Evolutionary conservation across 169 alveolate species (phyloP).

Genomic region (Eimeria maxima): DNA sequence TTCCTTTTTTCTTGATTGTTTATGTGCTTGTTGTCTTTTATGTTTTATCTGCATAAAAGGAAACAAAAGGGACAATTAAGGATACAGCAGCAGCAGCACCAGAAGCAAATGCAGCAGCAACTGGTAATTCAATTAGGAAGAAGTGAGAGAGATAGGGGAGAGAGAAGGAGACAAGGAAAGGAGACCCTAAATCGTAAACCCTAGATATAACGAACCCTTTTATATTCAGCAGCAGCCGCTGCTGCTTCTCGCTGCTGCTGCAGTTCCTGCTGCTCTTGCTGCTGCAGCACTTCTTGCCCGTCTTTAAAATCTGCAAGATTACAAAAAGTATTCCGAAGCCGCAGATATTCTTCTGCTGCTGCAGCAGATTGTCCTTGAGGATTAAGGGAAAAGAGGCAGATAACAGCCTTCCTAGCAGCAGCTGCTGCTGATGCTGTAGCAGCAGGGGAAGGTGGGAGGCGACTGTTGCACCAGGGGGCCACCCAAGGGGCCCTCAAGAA

Average conservation of each 20-base stretch:
- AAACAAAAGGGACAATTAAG: background rate
- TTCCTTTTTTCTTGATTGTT: constrained; percentile 17
- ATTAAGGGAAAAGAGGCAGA: too few species aligned
- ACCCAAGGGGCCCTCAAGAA: constrained; percentile 2
- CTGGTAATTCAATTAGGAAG: background rate
- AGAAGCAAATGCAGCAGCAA: background rate
- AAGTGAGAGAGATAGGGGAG: background rate
- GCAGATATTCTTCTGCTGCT: constrained; percentile 31
- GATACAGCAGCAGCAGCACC: background rate
- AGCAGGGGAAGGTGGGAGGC: constrained; percentile 2
- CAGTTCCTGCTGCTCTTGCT: constrained; percentile 3
- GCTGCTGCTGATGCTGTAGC: background rate
- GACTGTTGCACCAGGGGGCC: background rate
- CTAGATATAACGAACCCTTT: background rate
- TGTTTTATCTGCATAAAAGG: background rate
- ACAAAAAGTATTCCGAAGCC: background rate
- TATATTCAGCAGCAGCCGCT: background rate
- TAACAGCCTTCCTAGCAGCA: background rate
- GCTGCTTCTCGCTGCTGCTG: constrained; percentile 15
- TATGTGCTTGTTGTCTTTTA: background rate
- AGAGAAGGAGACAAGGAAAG: background rate
- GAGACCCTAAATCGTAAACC: background rate
- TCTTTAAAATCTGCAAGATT: constrained; percentile 30
- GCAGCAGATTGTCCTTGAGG: background rate
- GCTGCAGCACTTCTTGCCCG: constrained; percentile 64